Base-by-base conservation (phyloP, 768 basidiomycete species). In the Trametes punicea region DNA sequence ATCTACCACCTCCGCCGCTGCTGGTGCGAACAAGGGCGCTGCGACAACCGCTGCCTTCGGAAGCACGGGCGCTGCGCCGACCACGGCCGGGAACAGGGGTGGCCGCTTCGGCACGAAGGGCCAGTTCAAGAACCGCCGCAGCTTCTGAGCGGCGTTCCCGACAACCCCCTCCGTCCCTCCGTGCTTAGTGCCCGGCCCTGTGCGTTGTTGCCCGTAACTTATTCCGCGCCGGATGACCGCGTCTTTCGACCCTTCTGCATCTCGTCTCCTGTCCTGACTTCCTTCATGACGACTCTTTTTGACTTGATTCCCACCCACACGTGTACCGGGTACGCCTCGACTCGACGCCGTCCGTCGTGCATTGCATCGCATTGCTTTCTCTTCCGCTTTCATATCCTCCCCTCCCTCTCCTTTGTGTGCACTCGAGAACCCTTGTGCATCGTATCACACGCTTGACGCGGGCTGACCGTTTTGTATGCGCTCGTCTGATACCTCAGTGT, bases 21-120 rank as follows among this genome's bases (percentile, higher is more conserved):
- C 53, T 26, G 51, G n/a, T 16, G 49, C 53, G 21, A 26, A 44
- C 46, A 49, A 56, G 52, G 51, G 50, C 38, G 42, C 44, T 8
- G 39, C 34, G 20, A n/a, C n/a, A n/a, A n/a, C n/a, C n/a, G 25
- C 54, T 20, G 41, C 52, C 13, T 6, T 6, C 25, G 48, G 29
- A 8, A 42, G 38, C 18, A 56, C 50, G 48, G 48, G 30, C n/a
- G 48, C 30, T 2, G 45, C 42, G 6, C 26, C 26, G 2, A 25
- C 18, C 18, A 18, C 15, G 4, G 40, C 4, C 21, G 40, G 34
- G 20, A 7, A 13, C 38, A 29, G 40, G 40, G 40, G 41, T 20
- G 41, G 41, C 51, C 41, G 51, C 41, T 51, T 41, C 51, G 20
- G 27, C 23, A n/a, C 16, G 42, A 44, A 36, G 41, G 33, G 51